Conservation (phyloP, 371 early-diverging fungal species). For the Mucor plumbeus region DNA sequence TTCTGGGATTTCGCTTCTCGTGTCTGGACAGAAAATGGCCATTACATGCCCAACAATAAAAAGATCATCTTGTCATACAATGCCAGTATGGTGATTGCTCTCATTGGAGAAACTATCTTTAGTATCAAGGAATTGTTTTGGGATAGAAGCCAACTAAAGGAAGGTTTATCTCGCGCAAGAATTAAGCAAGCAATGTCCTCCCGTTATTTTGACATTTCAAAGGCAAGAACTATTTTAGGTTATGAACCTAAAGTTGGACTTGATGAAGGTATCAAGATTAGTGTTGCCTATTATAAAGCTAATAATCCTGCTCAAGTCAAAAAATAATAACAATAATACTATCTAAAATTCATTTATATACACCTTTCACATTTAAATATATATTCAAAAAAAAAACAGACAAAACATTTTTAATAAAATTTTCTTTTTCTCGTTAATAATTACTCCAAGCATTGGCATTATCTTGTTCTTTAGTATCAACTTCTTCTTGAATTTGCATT, state of each 20-base stretch:
- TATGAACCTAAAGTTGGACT: constrained; percentile 78
- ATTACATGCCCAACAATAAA: constrained; percentile 46
- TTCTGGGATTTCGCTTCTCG: constrained; percentile 89
- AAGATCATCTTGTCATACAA: constrained; percentile 54
- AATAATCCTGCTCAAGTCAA: constrained; percentile 6
- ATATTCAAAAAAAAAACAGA: too few species aligned
- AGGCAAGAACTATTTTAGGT: constrained; percentile 78
- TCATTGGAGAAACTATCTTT: constrained; percentile 51
- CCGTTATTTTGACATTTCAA: constrained; percentile 80
- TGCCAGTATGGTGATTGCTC: constrained; percentile 57
- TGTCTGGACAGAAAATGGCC: constrained; percentile 66
- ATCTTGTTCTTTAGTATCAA: constrained; percentile 53
- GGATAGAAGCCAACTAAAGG: constrained; percentile 53
- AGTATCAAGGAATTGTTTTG: constrained; percentile 54
- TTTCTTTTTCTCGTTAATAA: constrained; percentile 19
- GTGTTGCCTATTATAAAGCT: constrained; percentile 35
- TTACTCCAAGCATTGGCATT: constrained; percentile 33
- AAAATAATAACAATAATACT: neutral
- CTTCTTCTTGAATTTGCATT: constrained; percentile 75
- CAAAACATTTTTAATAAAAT: neutral
- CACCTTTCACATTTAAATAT: neutral
- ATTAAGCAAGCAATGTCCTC: constrained; percentile 77
- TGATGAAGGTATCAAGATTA: constrained; percentile 72
- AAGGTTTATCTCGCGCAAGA: constrained; percentile 65
- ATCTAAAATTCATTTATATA: neutral